A percentile compares a stretch with the other conserved stretches of the same genome.
These are phyloP conservation scores for Cercospora beticola DNA, from an alignment of 2,329 filamentous ascomycete genomes.

Conservation along the genomic window DNA sequence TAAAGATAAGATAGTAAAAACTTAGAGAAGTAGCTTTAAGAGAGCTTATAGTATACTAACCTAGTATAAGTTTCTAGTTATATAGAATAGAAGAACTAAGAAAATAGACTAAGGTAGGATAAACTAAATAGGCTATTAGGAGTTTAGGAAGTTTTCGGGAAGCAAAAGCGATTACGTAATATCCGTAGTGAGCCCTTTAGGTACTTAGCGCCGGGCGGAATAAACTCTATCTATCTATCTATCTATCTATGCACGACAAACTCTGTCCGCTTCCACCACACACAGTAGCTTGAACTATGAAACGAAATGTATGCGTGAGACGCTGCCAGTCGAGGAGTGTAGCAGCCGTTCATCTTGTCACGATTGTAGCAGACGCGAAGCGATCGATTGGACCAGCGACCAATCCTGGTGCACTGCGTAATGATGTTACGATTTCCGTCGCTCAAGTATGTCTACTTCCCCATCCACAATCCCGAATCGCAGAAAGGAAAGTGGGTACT, in stretches of 20 bases:
- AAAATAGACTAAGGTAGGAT: not conserved
- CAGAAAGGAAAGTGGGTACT: not conserved
- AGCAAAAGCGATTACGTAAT: too few species aligned
- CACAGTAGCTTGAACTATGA: not conserved
- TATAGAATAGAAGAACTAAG: not conserved
- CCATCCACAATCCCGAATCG: not conserved
- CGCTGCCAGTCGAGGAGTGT: not conserved
- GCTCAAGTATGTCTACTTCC: not conserved
- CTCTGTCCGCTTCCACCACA: not conserved
- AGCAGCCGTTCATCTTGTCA: not conserved
- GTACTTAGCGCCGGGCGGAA: too few species aligned
- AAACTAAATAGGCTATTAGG: not conserved
- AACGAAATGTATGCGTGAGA: not conserved
- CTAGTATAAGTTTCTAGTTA: not conserved
- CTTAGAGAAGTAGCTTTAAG: slow-evolving; percentile 4
- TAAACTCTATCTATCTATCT: too few species aligned
- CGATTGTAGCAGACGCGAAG: not conserved
- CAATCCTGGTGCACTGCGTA: not conserved
- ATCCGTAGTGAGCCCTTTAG: too few species aligned
- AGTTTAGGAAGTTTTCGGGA: too few species aligned
- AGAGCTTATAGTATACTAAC: not conserved
- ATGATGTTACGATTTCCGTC: not conserved
- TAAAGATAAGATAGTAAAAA: slow-evolving; percentile 4
- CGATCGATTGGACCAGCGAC: not conserved
- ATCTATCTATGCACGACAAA: not conserved